Conservation (phyloP, 2,329 filamentous ascomycete genomes). For the Emydomyces testavorans region DNA sequence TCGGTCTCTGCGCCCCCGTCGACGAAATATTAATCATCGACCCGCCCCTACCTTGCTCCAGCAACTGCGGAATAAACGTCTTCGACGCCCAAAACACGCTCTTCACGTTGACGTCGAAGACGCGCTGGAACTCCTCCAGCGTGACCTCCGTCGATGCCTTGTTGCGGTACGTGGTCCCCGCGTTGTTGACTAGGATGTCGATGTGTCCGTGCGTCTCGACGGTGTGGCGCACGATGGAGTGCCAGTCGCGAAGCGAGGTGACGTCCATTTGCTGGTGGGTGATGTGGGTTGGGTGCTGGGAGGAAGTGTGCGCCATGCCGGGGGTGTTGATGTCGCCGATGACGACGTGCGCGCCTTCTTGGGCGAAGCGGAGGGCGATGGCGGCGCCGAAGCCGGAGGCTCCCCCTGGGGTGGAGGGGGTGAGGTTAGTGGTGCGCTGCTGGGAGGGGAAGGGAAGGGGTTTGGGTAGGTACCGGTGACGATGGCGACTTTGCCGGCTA, state of each 20-base stretch:
- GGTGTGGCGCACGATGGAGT: conserved; percentile 22
- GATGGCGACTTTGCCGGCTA: conserved; percentile 37
- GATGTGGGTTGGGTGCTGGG: conserved; percentile 23
- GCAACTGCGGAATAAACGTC: conserved; percentile 27
- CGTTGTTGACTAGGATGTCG: conserved; percentile 40
- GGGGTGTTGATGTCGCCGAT: conserved; percentile 33
- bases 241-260: conserved; percentile 28
- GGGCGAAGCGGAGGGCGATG: conserved; percentile 30
- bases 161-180: conserved; percentile 34
- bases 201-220: conserved; percentile 27
- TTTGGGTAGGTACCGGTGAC: conserved; percentile 30
- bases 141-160: conserved; percentile 35
- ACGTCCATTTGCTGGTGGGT: conserved; percentile 29
- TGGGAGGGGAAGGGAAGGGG: not conserved
- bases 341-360: conserved; percentile 35
- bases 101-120: conserved; percentile 37
- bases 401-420: conserved; percentile 22
- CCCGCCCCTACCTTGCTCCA: conserved; percentile 32
- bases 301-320: conserved; percentile 25
- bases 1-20: conserved; percentile 33
- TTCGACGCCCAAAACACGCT: conserved; percentile 30
- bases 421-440: not conserved
- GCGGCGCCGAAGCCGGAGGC: conserved; percentile 36
- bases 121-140: conserved; percentile 34
- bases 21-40: conserved; percentile 38